Conservation (phyloP, 805 yeast genomes). For the Myxozyma mucilagina region DNA sequence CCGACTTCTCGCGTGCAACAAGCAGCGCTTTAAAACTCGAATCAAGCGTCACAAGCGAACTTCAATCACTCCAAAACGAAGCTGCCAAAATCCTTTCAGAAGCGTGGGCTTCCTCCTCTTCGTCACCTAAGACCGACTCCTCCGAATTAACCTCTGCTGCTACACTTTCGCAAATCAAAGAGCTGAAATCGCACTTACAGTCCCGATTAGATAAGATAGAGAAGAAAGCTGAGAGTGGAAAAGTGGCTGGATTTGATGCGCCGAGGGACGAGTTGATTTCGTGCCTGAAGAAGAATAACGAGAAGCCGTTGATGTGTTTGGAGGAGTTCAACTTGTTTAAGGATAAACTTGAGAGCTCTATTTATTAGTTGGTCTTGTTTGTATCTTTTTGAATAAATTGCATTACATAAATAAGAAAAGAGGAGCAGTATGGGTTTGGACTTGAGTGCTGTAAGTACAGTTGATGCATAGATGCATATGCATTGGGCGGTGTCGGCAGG, state of each 20-base stretch:
- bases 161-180: slow-evolving; percentile 16
- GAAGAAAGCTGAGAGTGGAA: slow-evolving; percentile 43
- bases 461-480: too few species aligned
- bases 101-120: slow-evolving; percentile 9
- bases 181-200: slow-evolving; percentile 24
- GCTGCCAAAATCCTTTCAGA: slow-evolving; percentile 35
- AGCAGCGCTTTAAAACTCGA: slow-evolving; percentile 40
- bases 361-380: background rate
- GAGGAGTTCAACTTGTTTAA: slow-evolving; percentile 73
- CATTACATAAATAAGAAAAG: background rate
- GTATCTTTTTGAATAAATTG: background rate
- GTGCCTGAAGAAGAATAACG: slow-evolving; percentile 60
- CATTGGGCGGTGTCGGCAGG: too few species aligned
- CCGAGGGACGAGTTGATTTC: slow-evolving; percentile 51
- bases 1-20: slow-evolving; percentile 43
- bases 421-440: too few species aligned
- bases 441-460: too few species aligned
- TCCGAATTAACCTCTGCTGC: slow-evolving; percentile 28
- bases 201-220: slow-evolving; percentile 36
- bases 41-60: slow-evolving; percentile 40
- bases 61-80: slow-evolving; percentile 38
- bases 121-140: background rate
- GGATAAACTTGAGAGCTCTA: slow-evolving; percentile 47
- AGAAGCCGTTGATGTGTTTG: slow-evolving; percentile 75
- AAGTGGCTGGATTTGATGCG: slow-evolving; percentile 12